Evolutionary conservation across 805 yeast species (phyloP), one percentile per base, ranked within the genome.

Genomic region (Yamadazyma phyllophila): DNA sequence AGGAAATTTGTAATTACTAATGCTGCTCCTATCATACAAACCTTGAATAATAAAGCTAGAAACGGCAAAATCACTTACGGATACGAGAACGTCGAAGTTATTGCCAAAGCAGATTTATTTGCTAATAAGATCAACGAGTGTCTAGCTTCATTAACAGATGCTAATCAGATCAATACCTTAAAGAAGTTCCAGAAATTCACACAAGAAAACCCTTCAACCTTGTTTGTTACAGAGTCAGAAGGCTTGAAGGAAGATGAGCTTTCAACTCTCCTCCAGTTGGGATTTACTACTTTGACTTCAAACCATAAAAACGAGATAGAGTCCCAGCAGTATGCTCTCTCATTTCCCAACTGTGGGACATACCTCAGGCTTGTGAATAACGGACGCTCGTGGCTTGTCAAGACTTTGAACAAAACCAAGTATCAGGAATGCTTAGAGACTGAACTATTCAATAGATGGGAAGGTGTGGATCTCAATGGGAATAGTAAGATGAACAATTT

Each of bases 341-440:
- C 80, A 7, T 65, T 71, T 20, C 84, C 84, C 0, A 70, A 74
- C 39, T 64, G 79, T 46, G 85, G 85, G 0, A 69, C 75, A 1
- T 70, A 65, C 39, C 57, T 79, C 35, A 71, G 71, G 45, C 59
- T 78, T 29, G 55, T 77, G 13, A 74, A 69, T 46, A 59, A 67
- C 1, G 74, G 82, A 0, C 60, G 78, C 37, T 57, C 60, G 0
- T 73, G 77, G 69, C 49, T 80, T n/a, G 67, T 70, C 11, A 68
- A 70, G 47, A 44, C 61, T 0, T 51, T 79, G 16, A 61, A 61
- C 17, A 61, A 63, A 29, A 53, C 63, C 6, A 68, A 67, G 42
- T 69, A 64, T 54, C 69, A 69, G 39, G 82, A 79, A 56, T 46
- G 66, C 2, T 55, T 75, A 26, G 79, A 78, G 43, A 64, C 61